Base-by-base conservation (phyloP, 1,139 yeast genomes). In the Kodamaea sp. region DNA sequence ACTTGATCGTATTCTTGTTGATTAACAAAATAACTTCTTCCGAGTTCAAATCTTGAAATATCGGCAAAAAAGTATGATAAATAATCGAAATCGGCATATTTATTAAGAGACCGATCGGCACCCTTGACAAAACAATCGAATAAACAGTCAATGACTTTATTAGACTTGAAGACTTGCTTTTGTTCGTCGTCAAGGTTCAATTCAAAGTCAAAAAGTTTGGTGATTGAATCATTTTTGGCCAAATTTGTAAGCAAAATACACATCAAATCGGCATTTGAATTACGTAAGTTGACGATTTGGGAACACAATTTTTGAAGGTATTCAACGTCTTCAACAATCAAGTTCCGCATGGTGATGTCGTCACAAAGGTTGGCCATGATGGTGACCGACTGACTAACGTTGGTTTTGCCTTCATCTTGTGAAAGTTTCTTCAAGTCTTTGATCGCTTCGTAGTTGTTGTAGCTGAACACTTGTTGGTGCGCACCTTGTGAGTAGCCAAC, bases 41-140 rank as follows among this genome's bases (percentile, higher is more conserved):
- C 96, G 44, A 70, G 65, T 34, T 70, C 67, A 49, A 65, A 69
- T 50, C 97, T 75, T 2, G 97, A 88, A 36, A 88, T 68, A 58
- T 92, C 97, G 10, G 96, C 92, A 62, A 92, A 90, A 59, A 88
- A 87, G 60, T 83, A 89, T 1, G 96, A 76, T 48, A 92, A 70
- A 56, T 87, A 90, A 60, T 90, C 96, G 53, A 65, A 92, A 49
- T 78, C 76, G 4, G 95, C 95, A 52, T 69, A 74, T 52, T 73
- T 74, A 63, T 87, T 89, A 42, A 87, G 68, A 10, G 78, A 63
- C 57, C 89, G 72, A 49, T 84, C 90, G 36, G 75, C 70, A 5
- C 96, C 96, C 56, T 85, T 85, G 34, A 89, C 96, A 60, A 89
- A 90, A 56, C 94, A 81, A 63, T 88, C 96, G 81, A 89, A 78